A percentile compares a stretch with the other conserved stretches of the same genome.
Conservation (phyloP, 2,329 filamentous ascomycete species). For the Penicillium occitanis region DNA sequence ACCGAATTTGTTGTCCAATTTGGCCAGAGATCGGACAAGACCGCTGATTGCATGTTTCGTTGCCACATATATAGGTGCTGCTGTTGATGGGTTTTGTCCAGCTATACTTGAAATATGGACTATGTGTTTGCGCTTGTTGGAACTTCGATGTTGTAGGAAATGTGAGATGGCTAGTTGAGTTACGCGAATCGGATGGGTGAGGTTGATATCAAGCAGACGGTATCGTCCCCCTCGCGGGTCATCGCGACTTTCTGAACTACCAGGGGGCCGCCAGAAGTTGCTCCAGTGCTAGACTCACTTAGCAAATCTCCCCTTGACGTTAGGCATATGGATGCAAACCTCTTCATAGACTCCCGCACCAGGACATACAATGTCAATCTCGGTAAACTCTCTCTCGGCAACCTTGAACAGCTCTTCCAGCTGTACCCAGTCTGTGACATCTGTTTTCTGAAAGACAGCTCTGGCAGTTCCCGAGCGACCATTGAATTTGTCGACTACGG, state of each 20-base stretch:
- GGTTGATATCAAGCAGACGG: constrained; percentile 51
- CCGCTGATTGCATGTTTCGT: constrained; percentile 53
- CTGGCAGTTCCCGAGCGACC: constrained; percentile 27
- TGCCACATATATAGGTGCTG: constrained; percentile 49
- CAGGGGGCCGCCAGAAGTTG: constrained; percentile 54
- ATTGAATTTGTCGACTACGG: constrained; percentile 41
- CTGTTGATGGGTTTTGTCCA: constrained; percentile 41
- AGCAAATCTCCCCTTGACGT: not conserved
- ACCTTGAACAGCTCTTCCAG: constrained; percentile 52
- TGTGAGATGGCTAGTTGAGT: constrained; percentile 53
- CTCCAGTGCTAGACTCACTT: constrained; percentile 41
- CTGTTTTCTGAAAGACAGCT: constrained; percentile 48
- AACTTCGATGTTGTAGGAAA: constrained; percentile 40
- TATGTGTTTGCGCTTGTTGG: constrained; percentile 42
- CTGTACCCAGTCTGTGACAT: constrained; percentile 52
- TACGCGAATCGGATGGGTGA: constrained; percentile 54
- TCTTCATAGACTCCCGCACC: constrained; percentile 49
- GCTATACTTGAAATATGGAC: constrained; percentile 53
- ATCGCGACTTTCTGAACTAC: constrained; percentile 45
- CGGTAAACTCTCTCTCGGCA: constrained; percentile 50
- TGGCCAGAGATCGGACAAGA: constrained; percentile 51
- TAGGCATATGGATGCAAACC: constrained; percentile 29
- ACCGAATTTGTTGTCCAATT: constrained; percentile 50
- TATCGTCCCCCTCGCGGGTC: constrained; percentile 43
- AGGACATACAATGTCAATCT: constrained; percentile 49